Percentiles rank a stretch among this genome's conserved stretches.
Evolutionary conservation across 2,329 filamentous ascomycete genomes (phyloP).

Genomic region (Cytospora piceae): DNA sequence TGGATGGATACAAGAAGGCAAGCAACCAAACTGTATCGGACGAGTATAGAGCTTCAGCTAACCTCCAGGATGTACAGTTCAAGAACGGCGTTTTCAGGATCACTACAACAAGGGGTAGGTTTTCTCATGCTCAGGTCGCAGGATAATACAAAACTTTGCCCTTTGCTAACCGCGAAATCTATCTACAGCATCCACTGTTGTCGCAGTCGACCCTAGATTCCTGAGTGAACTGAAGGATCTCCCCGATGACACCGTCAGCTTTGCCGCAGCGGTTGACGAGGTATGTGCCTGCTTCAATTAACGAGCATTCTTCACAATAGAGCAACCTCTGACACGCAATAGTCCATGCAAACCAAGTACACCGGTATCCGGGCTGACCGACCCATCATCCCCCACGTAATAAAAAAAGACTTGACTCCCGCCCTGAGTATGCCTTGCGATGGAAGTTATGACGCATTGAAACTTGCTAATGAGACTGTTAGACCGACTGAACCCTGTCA

Average conservation of each 20-base stretch:
- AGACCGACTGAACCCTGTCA: constrained; percentile 43
- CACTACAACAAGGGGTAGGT: constrained; percentile 18
- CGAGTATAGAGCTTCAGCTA: neutral
- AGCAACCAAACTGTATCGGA: neutral
- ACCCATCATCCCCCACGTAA: constrained; percentile 25
- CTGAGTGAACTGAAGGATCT: constrained; percentile 26
- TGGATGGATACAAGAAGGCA: constrained; percentile 39
- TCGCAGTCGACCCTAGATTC: constrained; percentile 20
- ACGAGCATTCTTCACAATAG: neutral
- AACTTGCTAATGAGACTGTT: neutral
- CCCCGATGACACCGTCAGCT: constrained; percentile 24
- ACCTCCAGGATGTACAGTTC: constrained; percentile 5
- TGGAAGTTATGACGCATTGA: neutral
- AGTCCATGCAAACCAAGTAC: constrained; percentile 28
- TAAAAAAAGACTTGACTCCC: constrained; percentile 26
- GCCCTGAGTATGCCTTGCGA: constrained; percentile 19
- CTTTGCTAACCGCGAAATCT: neutral
- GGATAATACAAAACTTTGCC: neutral
- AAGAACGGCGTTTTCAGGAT: constrained; percentile 27
- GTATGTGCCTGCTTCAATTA: neutral
- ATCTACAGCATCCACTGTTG: constrained; percentile 12
- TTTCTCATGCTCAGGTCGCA: neutral
- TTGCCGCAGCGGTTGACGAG: constrained; percentile 20
- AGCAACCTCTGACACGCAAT: neutral
- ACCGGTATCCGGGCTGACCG: constrained; percentile 18